Evolutionary conservation across 2,329 filamentous ascomycete genomes (phyloP), one percentile per base, ranked within the genome.

Genomic region (Colletotrichum tanaceti): DNA sequence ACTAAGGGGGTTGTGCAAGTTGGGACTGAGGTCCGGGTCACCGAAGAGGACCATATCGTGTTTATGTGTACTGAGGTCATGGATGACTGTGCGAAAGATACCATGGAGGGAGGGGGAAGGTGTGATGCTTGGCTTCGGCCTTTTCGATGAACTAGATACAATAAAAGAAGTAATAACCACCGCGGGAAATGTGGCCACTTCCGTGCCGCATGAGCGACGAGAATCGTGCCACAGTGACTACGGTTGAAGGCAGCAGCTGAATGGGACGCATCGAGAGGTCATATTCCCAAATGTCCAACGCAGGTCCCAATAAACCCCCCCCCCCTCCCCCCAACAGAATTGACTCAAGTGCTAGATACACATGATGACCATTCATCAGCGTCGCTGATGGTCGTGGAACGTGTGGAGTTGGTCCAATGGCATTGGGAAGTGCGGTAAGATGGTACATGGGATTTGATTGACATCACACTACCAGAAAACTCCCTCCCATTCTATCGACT

Each of bases 1-100:
- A 85, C 35, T 79, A 70, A 73, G 32, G 10, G 14, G 22, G 13
- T 41, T 24, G n/a, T 39, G n/a, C 13, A 41, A 39, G 10, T 14
- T 41, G 52, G n/a, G 28, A 47, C 9, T 5, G 18, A 16, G 6
- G 52, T 54, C 35, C n/a, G 20, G 22, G 35, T 16, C n/a, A 20
- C 5, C 13, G 28, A 18, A 46, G 44, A 49, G 4, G 41, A 22
- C 43, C 5, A 46, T 24, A 10, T 24, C 38, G 20, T 47, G 43
- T 59, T 49, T 22, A 49, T 4, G 4, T 24, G 28, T 58, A 38
- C 28, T 38, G 57, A 32, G 57, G 57, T 14, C 3, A 18, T n/a
- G 22, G 20, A 20, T 39, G 22, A n/a, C 57, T 28, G 32, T 20
- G 44, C 9, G 44, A 59, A 28, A 46, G 57, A 59, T 59, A 59